Base-by-base conservation (phyloP, 805 yeast species). In the Wickerhamomyces canadensis region DNA sequence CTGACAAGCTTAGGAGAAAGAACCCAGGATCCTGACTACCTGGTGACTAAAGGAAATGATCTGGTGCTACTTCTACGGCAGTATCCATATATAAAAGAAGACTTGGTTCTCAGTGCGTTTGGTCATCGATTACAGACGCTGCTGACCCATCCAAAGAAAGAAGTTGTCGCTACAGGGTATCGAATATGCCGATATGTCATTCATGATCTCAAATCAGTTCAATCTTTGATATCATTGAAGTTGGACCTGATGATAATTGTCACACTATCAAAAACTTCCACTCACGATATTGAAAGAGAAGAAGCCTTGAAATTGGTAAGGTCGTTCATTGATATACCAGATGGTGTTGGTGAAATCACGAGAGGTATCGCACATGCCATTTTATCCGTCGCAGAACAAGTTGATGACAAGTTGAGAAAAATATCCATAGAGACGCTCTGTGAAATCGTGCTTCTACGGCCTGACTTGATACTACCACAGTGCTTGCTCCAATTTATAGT, bases 271-370 rank as follows among this genome's bases (percentile, higher is more conserved):
- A 77, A 77, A 35, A 80, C 78, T 17, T 62, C 69, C 26, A 57
- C 75, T 3, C 59, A 52, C 39, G 70, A 76, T 18, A 58, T 76
- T 3, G 96, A 89, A 50, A 72, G 88, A 42, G 80, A 78, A 33
- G 87, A 88, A 51, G 93, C 94, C 0, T 51, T 91, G 23, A 83
- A 81, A 49, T 62, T 87, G 19, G 61, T 87, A 0, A 67, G 96
- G 21, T 64, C 70, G 23, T 76, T 84, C 40, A 49, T 84, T 3
- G 78, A 71, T 27, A 62, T 77, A 3, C 69, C 67, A 2, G 62
- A 55, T 54, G 91, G 87, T 2, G 60, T 67, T 6, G 57, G 64
- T 17, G 71, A 68, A 47, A 51, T 84, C 14, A 69, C 80, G 0
- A 65, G 73, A 14, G 89, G 89, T 1, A 69, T 85, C 4, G 69